Evolutionary conservation across 495 filamentous ascomycete species (phyloP), one percentile per base, ranked within the genome.

Genomic region (Jackrogersella minutella): DNA sequence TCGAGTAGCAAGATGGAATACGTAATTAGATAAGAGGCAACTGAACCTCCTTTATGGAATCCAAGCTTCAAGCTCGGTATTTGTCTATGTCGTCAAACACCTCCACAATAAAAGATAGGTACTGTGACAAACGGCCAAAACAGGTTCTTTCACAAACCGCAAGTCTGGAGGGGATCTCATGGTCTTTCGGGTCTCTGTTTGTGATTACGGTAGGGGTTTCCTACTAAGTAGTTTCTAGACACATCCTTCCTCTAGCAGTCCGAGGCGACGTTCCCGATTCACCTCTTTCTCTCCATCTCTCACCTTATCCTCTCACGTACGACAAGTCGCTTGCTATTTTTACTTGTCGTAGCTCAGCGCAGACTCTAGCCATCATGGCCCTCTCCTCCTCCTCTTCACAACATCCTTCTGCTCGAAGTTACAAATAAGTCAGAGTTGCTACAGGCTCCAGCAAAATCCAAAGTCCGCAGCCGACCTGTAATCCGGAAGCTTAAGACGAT

Each of bases 201-300:
- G 59, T 62, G 58, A 68, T 68, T 68, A 68, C 53, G 58, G 64
- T 62, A 68, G 58, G 64, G 58, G 57, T 68, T 68, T 53, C 64
- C 64, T 68, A 68, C 58, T 50, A 61, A 50, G 26, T 62, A 67
- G 26, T 36, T 68, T 62, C 52, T 62, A 62, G 51, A 11, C 64
- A 58, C 64, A 62, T 57, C 57, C 41, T 49, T 36, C 49, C 33
- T 37, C 39, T 19, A 7, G 6, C 34, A 16, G 13, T 40, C 34
- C 16, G 13, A n/a, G 36, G 11, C 31, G 41, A 41, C 33, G 24
- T 47, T 52, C 50, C 34, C 41, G 24, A 66, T 46, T 55, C 33
- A 34, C 50, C 43, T 37, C n/a, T 40, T 34, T 47, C 49, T 47
- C 17, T 0, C 11, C 17, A 16, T 9, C 44, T 10, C 30, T 30